phyloP scores from a whole-genome alignment of 805 yeast species.

The Saccharomycopsis schoenii region DNA sequence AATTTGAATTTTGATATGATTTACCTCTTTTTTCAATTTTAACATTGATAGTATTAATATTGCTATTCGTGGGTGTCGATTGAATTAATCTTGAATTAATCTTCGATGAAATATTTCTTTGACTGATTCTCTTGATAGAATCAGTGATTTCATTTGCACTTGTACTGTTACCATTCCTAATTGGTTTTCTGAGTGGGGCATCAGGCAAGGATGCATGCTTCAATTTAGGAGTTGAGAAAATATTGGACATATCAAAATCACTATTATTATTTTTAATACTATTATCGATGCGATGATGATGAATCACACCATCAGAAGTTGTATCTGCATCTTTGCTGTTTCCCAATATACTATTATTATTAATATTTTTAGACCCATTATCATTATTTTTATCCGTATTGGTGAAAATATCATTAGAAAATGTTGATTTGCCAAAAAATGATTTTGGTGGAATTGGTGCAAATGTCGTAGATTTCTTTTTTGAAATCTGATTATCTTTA shows the following conservation, averaged over 20 bases:
- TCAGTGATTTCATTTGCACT: conserved; percentile 20
- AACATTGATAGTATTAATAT: not conserved
- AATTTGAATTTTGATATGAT: conserved; percentile 20
- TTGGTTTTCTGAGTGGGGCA: conserved; percentile 31
- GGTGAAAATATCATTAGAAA: not conserved
- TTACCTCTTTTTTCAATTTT: conserved; percentile 18
- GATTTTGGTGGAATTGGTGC: conserved; percentile 10
- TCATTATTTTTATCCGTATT: not conserved
- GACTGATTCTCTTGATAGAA: conserved; percentile 19
- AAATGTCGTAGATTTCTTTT: not conserved
- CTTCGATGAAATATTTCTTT: conserved; percentile 32
- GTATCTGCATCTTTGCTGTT: not conserved
- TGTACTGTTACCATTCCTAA: conserved; percentile 21
- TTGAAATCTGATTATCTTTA: not conserved
- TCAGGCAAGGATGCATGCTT: conserved; percentile 29
- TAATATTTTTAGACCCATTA: conserved; percentile 9
- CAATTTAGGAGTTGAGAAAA: conserved; percentile 34
- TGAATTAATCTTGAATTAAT: conserved; percentile 41
- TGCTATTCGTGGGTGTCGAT: conserved; percentile 23
- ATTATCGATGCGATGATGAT: not conserved
- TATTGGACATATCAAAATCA: conserved; percentile 17
- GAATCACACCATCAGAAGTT: not conserved
- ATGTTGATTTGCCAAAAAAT: conserved; percentile 5
- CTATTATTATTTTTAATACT: conserved; percentile 1
- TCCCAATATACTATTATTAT: not conserved